Evolutionary conservation across 1,139 yeast genomes (phyloP).

Genomic region (Pneumocystis carinii): DNA sequence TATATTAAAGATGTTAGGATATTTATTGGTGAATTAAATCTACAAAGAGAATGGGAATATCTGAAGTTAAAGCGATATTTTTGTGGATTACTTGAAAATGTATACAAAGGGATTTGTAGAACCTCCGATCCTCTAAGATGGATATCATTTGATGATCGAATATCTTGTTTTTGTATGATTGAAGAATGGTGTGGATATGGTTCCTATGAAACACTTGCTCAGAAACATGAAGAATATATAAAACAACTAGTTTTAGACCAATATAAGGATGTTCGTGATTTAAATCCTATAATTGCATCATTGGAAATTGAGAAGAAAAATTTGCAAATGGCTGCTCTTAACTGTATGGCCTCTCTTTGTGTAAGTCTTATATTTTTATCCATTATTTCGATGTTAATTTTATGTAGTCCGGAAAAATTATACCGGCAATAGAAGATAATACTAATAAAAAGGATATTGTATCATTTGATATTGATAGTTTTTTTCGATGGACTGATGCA

Average conservation of each 20-base stretch:
- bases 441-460: conserved; percentile 28
- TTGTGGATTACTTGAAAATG: conserved; percentile 59
- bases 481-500: conserved; percentile 67
- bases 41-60: conserved; percentile 55
- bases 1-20: conserved; percentile 52
- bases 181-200: conserved; percentile 96
- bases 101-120: conserved; percentile 39
- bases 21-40: conserved; percentile 41
- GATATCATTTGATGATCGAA: conserved; percentile 74
- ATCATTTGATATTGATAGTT: conserved; percentile 54
- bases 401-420: conserved; percentile 20
- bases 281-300: conserved; percentile 45
- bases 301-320: conserved; percentile 69
- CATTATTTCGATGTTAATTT: neutral
- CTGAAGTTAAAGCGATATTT: conserved; percentile 70
- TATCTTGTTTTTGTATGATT: conserved; percentile 63
- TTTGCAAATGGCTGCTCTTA: conserved; percentile 55
- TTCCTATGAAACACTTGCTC: conserved; percentile 41
- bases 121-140: conserved; percentile 35
- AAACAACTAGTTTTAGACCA: conserved; percentile 19
- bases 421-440: conserved; percentile 18
- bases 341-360: conserved; percentile 73
- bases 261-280: conserved; percentile 23
- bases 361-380: conserved; percentile 31
- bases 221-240: conserved; percentile 57